Evolutionary conservation across 2,329 filamentous ascomycete genomes (phyloP).

Genomic region (Arthrinium phaeospermum): DNA sequence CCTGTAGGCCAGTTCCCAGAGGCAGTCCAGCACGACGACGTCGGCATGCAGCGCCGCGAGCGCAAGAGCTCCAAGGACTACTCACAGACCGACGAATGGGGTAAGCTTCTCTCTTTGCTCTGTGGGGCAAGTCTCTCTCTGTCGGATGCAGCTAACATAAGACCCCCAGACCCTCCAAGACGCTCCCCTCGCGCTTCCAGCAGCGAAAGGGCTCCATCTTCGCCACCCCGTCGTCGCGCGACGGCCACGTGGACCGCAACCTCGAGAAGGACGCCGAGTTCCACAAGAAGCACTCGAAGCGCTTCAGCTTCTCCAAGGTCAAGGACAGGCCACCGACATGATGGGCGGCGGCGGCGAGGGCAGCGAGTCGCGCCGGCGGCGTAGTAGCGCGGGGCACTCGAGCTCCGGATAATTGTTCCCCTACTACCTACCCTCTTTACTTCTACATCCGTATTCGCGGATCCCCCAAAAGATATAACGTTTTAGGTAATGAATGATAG

Average conservation of each 20-base stretch:
- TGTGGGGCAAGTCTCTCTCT: too few species aligned
- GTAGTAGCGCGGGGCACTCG: conserved; percentile 26
- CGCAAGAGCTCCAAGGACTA: conserved; percentile 38
- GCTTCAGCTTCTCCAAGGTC: conserved; percentile 44
- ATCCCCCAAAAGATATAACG: too few species aligned
- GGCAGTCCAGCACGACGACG: conserved; percentile 31
- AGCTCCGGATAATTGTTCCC: background rate
- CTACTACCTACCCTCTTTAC: background rate
- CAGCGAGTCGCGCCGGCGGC: conserved; percentile 22
- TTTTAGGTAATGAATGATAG: too few species aligned
- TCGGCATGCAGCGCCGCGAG: conserved; percentile 43
- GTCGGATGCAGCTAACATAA: conserved; percentile 25
- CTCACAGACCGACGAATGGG: conserved; percentile 52
- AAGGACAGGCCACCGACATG: conserved; percentile 38
- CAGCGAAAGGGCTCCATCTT: conserved; percentile 73
- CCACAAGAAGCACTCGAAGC: conserved; percentile 63
- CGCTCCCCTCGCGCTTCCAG: conserved; percentile 71
- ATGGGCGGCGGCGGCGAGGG: conserved; percentile 42
- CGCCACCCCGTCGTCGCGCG: conserved; percentile 67
- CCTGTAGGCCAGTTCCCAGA: background rate
- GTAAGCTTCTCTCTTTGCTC: conserved; percentile 42
- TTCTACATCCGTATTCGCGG: too few species aligned
- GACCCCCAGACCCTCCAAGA: conserved; percentile 63
- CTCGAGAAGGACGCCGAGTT: conserved; percentile 60
- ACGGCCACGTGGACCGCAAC: conserved; percentile 67